Evolutionary conservation across 1,139 yeast species (phyloP), one percentile per base, ranked within the genome.

Genomic region (Hyphopichia khmerensis): DNA sequence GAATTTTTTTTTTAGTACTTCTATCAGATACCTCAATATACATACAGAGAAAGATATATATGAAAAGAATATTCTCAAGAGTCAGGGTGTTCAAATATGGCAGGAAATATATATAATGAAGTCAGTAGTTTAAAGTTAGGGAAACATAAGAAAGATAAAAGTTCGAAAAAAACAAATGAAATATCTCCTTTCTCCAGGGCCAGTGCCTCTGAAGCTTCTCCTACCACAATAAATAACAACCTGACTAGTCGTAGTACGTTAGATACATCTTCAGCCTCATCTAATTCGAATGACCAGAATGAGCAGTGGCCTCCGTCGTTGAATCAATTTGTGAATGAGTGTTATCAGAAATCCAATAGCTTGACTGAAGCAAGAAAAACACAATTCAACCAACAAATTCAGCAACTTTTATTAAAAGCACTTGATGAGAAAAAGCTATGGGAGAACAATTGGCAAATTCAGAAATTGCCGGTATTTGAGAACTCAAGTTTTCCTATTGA

Each of bases 371-470:
- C 43, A 3, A 52, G 54, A 8, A 61, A 62, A 45, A 46, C 51
- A 3, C 36, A 42, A 5, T 65, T 69, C 43, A 63, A 67, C 34
- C 36, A 43, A 6, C 70, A 72, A 44, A 45, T 72, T 26, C 65
- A 59, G 45, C 37, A 47, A 23, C 40, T 72, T 27, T 48, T 72
- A 10, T 58, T 59, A 37, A 44, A 47, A 36, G 90, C 91, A 0
- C 71, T 77, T 36, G 62, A 62, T 3, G 60, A 67, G 34, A 65
- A 69, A 14, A 69, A 69, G 35, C 57, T 85, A 3, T 72, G 77
- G 69, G 53, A 62, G 1, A 83, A 81, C 48, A 78, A 84, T 52
- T 87, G 95, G 95, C 57, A 56, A 9, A 52, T 47, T 9, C 86
- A 81, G 57, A 64, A 64, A 26, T 50, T 86, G 1, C 91, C 93